These are phyloP conservation scores for Mallotus nudiflorus DNA, from an alignment of 345 rosid genomes.

Conservation along the genomic window DNA sequence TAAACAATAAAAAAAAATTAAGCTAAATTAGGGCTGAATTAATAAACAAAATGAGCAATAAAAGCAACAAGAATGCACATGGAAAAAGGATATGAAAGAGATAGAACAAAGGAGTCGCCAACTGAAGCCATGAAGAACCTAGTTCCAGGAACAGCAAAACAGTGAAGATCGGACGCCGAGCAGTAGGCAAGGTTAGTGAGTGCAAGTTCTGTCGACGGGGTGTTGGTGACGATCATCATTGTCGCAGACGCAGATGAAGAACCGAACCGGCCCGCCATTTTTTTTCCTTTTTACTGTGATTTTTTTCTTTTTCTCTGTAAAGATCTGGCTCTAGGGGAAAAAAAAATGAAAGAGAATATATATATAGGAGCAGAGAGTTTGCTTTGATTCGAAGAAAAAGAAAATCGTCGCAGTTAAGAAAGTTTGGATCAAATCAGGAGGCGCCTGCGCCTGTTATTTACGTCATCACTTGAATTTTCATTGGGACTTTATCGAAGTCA, in stretches of 20 bases:
- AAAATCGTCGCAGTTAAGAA: not conserved
- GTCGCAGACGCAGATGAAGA: constrained; percentile 41
- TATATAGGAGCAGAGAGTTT: no score
- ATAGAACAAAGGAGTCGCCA: constrained; percentile 61
- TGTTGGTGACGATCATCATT: constrained; percentile 72
- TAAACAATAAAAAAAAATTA: not conserved
- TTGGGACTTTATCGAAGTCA: no score
- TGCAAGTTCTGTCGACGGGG: constrained; percentile 79
- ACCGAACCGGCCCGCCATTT: constrained; percentile 64
- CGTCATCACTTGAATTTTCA: no score
- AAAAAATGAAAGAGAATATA: no score
- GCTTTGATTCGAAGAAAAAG: constrained; percentile 5
- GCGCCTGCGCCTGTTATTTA: no score
- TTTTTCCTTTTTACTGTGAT: no score
- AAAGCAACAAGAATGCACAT: not conserved
- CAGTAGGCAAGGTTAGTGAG: constrained; percentile 84
- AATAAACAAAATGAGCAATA: not conserved
- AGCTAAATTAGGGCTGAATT: not conserved
- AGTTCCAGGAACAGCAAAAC: constrained; percentile 77
- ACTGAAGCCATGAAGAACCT: constrained; percentile 66
- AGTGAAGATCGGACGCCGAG: constrained; percentile 79
- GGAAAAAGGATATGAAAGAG: constrained; percentile 82
- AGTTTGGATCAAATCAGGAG: no score
- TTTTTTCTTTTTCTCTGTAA: no score
- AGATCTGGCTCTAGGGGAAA: constrained; percentile 17